These are phyloP conservation scores for Erodium maritimum DNA, from an alignment of 345 rosid species.

Conservation along the genomic window DNA sequence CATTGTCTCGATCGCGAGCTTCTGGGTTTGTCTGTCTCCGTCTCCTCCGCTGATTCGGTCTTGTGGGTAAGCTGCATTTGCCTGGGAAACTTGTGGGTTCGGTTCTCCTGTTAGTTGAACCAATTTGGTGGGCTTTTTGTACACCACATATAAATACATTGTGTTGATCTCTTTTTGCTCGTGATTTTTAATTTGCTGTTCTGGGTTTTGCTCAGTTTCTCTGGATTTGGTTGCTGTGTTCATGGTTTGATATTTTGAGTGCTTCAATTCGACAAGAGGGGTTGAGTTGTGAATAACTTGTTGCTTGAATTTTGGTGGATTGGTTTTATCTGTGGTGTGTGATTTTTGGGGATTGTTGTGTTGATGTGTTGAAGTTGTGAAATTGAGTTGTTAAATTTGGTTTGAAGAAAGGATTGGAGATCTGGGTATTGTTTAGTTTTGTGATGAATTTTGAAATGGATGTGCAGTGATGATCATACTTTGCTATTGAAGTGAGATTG, in stretches of 20 bases:
- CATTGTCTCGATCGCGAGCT: conserved; percentile 10
- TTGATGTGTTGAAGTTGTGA: not conserved
- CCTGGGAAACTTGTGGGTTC: not conserved
- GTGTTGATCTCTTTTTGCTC: conserved; percentile 3
- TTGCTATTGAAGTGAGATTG: too few species aligned
- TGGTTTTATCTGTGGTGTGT: not conserved
- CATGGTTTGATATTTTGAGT: too few species aligned
- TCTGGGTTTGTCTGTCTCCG: conserved; percentile 11
- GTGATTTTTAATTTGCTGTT: conserved; percentile 6
- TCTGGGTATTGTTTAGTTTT: conserved; percentile 27
- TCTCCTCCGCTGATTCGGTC: not conserved
- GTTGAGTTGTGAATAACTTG: not conserved
- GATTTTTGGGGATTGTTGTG: not conserved
- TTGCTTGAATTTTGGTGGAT: not conserved
- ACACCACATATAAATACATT: not conserved
- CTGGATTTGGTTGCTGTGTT: conserved; percentile 4
- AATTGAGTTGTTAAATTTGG: conserved; percentile 1
- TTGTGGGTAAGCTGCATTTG: conserved; percentile 31
- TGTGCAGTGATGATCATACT: too few species aligned
- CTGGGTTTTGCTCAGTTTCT: conserved; percentile 16
- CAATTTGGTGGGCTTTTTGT: not conserved
- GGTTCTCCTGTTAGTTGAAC: not conserved
- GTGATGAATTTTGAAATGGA: too few species aligned
- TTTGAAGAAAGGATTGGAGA: conserved; percentile 1
- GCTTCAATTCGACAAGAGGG: too few species aligned